phyloP scores from a whole-genome alignment of 176 grass and related monocot species.

The Oryza brachyantha region DNA sequence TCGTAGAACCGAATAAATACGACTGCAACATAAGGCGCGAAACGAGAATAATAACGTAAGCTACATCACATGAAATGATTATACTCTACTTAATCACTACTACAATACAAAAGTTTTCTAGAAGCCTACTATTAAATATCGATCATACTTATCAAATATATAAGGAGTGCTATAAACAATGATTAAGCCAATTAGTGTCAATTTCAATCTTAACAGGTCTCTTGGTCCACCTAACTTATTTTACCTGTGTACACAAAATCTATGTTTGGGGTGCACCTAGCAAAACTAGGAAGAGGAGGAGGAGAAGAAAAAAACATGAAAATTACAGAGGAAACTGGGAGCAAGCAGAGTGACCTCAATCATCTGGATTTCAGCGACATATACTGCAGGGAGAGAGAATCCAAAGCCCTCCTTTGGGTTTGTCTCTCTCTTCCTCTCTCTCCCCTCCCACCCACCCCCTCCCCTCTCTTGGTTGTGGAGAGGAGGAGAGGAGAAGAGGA shows the following conservation, averaged over 20 bases:
- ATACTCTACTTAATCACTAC: background rate
- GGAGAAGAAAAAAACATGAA: background rate
- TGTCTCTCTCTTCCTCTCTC: constrained; percentile 58
- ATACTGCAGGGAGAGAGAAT: constrained; percentile 72
- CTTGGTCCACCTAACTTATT: background rate
- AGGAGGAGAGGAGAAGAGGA: constrained; percentile 27
- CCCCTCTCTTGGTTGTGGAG: constrained; percentile 23
- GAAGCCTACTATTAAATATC: background rate
- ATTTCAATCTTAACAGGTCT: background rate
- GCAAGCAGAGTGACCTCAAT: constrained; percentile 41
- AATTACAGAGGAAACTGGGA: constrained; percentile 34
- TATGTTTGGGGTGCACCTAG: constrained; percentile 7
- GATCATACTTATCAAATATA: no score
- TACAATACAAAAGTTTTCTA: background rate
- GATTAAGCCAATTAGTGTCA: background rate
- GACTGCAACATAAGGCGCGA: background rate
- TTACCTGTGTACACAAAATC: background rate
- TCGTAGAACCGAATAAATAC: background rate
- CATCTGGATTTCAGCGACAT: constrained; percentile 57
- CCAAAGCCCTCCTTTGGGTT: constrained; percentile 75
- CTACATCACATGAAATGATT: background rate
- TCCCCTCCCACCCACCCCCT: constrained; percentile 43
- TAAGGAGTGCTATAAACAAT: background rate
- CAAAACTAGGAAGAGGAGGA: background rate
- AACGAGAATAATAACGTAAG: background rate